These are phyloP conservation scores for Simplicillium sp. DNA, from an alignment of 2,329 filamentous ascomycete genomes.

Conservation along the genomic window DNA sequence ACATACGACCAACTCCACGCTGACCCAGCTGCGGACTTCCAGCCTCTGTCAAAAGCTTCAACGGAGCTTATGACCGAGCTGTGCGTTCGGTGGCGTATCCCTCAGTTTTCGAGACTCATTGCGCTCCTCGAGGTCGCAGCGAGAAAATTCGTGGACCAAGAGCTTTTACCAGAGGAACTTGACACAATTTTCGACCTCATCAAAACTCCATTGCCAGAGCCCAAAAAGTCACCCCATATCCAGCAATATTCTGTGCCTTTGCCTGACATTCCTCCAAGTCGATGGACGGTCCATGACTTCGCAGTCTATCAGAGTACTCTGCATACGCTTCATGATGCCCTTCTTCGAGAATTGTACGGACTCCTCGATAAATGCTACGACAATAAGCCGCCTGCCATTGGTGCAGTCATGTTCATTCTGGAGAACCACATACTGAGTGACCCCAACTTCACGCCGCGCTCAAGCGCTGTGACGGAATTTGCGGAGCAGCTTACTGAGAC, in stretches of 20 bases:
- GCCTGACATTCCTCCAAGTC: constrained; percentile 45
- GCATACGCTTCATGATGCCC: constrained; percentile 64
- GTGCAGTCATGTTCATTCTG: constrained; percentile 69
- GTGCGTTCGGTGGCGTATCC: constrained; percentile 80
- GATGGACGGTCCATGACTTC: constrained; percentile 62
- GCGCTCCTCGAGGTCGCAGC: constrained; percentile 76
- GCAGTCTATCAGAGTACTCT: constrained; percentile 67
- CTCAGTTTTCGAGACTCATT: constrained; percentile 69
- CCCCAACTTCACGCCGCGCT: constrained; percentile 59
- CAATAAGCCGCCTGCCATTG: constrained; percentile 72
- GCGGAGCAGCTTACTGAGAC: constrained; percentile 61
- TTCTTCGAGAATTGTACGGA: constrained; percentile 81
- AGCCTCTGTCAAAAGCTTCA: constrained; percentile 65
- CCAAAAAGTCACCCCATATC: constrained; percentile 52
- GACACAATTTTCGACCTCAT: constrained; percentile 75
- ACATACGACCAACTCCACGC: constrained; percentile 51
- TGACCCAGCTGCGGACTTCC: constrained; percentile 36
- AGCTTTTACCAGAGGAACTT: constrained; percentile 71
- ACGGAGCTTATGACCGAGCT: constrained; percentile 78
- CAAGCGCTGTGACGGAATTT: constrained; percentile 65
- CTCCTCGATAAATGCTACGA: constrained; percentile 85
- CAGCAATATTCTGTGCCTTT: constrained; percentile 41
- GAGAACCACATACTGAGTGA: constrained; percentile 77
- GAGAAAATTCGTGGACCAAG: constrained; percentile 76
- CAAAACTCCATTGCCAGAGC: constrained; percentile 60